These are phyloP conservation scores for Tilletia caries DNA, from an alignment of 1,284 basidiomycete genomes.

Conservation along the genomic window DNA sequence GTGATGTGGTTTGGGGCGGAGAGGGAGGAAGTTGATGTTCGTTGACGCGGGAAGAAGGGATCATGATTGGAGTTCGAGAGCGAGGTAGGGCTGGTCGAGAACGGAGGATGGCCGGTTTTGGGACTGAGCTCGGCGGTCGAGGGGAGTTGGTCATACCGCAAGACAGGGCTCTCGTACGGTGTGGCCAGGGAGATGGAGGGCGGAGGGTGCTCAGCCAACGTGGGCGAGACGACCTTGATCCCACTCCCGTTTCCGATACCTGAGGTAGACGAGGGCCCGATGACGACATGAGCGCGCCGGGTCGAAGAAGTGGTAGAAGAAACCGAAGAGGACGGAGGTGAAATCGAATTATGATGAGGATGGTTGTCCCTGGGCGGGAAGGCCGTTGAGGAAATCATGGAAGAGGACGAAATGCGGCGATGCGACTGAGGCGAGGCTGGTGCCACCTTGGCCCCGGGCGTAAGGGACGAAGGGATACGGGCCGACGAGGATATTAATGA, in stretches of 20 bases:
- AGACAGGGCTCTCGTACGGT: background rate
- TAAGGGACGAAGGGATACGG: background rate
- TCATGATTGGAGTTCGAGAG: too few species aligned
- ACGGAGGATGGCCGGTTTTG: background rate
- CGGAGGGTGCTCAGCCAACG: background rate
- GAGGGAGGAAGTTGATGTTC: too few species aligned
- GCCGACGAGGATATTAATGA: background rate
- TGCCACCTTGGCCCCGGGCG: too few species aligned
- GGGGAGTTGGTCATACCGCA: background rate
- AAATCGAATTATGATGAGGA: background rate
- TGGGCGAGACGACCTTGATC: background rate
- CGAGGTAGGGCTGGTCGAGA: background rate
- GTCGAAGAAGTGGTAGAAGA: background rate
- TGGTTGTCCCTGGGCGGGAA: background rate
- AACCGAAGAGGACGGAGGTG: background rate
- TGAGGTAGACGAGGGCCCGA: too few species aligned
- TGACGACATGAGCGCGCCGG: background rate
- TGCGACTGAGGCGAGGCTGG: background rate
- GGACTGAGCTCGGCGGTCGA: background rate
- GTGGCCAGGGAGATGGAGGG: background rate
- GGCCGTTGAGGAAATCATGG: background rate
- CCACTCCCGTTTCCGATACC: too few species aligned
- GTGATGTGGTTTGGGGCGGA: too few species aligned
- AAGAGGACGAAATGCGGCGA: constrained; percentile 4
- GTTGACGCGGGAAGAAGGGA: too few species aligned